Percentiles rank a stretch among this genome's conserved stretches.
These are phyloP conservation scores for Sparassis latifolia DNA, from an alignment of 1,284 basidiomycete species.

Conservation along the genomic window DNA sequence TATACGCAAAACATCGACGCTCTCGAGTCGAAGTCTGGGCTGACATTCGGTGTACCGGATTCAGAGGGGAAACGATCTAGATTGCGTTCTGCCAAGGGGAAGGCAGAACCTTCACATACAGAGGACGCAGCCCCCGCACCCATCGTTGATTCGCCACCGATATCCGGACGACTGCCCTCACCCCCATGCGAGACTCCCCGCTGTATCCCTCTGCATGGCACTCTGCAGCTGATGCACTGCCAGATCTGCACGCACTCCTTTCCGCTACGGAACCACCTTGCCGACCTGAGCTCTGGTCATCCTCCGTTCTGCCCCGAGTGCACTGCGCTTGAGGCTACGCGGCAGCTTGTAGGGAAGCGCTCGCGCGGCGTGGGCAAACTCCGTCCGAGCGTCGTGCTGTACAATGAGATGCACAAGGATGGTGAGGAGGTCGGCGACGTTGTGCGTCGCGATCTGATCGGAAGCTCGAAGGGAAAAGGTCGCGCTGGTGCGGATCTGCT, in stretches of 20 bases:
- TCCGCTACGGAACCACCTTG: conserved; percentile 56
- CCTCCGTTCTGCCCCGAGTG: conserved; percentile 82
- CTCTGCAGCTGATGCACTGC: conserved; percentile 76
- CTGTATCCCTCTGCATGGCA: conserved; percentile 89
- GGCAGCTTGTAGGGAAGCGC: conserved; percentile 74
- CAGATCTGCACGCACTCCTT: conserved; percentile 71
- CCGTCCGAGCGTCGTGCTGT: conserved; percentile 85
- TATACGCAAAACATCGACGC: conserved; percentile 97
- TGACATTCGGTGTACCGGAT: conserved; percentile 71
- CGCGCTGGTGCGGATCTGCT: conserved; percentile 75
- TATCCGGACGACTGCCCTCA: conserved; percentile 31
- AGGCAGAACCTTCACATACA: conserved; percentile 6
- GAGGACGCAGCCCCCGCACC: conserved; percentile 3
- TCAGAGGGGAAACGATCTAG: conserved; percentile 48
- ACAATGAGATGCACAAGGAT: conserved; percentile 85
- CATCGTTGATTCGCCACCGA: conserved; percentile 2
- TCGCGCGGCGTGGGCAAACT: conserved; percentile 77
- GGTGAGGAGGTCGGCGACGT: conserved; percentile 83
- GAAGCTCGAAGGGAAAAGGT: conserved; percentile 56
- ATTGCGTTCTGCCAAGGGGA: conserved; percentile 30
- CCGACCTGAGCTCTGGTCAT: conserved; percentile 49
- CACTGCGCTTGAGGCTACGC: conserved; percentile 58
- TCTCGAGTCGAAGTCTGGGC: conserved; percentile 79
- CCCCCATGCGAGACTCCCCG: conserved; percentile 50
- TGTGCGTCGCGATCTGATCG: conserved; percentile 72